Conservation (phyloP, 2,329 filamentous ascomycete genomes). For the Cladosporium sp. region DNA sequence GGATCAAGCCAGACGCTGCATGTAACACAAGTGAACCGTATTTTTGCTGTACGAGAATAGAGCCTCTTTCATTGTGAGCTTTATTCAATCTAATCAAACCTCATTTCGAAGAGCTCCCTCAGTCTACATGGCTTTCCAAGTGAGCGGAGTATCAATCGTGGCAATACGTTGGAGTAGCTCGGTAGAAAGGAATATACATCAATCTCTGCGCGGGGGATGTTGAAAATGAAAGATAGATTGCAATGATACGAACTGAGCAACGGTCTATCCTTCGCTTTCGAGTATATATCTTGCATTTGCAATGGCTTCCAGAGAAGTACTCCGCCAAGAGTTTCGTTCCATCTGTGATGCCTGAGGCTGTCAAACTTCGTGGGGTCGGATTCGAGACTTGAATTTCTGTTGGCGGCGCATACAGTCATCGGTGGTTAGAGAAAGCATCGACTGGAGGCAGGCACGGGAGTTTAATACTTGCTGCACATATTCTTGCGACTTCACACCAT, state of each 20-base stretch:
- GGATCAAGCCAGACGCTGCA: neutral
- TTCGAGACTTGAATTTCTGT: slow-evolving; percentile 16
- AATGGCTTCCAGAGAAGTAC: neutral
- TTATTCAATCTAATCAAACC: too few relatives aligned
- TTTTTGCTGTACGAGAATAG: neutral
- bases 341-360: neutral
- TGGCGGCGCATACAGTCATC: slow-evolving; percentile 13
- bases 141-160: too few relatives aligned
- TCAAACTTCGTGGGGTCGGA: neutral
- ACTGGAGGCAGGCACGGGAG: neutral
- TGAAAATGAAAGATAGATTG: too few relatives aligned
- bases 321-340: slow-evolving; percentile 7
- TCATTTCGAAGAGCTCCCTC: too few relatives aligned
- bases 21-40: too few relatives aligned
- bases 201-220: neutral
- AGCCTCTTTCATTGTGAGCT: neutral
- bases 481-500: neutral
- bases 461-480: neutral
- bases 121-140: too few relatives aligned
- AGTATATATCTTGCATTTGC: neutral
- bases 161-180: too few relatives aligned
- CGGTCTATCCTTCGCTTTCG: neutral
- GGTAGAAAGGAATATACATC: neutral
- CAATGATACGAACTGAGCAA: neutral
- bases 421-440: neutral